Percentiles rank a stretch among this genome's conserved stretches.
Conservation (phyloP, 2,329 filamentous ascomycete genomes). For the Aspergillus neotritici region DNA sequence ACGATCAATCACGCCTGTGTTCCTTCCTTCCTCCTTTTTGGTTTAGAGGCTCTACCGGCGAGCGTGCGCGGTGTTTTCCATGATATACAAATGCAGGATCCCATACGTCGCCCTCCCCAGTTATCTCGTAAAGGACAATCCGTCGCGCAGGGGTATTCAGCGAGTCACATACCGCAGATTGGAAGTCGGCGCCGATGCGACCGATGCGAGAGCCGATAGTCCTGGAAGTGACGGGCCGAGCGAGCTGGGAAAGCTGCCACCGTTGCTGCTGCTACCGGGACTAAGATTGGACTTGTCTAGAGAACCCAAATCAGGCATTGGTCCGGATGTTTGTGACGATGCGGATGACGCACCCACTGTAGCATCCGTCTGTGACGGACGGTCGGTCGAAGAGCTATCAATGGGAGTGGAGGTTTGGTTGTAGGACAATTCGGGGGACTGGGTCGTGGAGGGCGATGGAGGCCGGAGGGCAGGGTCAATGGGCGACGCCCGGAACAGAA, state of each 20-base stretch:
- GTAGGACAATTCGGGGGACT: slow-evolving; percentile 31
- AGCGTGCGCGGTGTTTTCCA: no score
- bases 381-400: slow-evolving; percentile 43
- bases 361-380: slow-evolving; percentile 39
- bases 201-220: slow-evolving; percentile 55
- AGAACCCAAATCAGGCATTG: slow-evolving; percentile 25
- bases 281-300: slow-evolving; percentile 25
- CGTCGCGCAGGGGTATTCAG: no score
- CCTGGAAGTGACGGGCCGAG: slow-evolving; percentile 48
- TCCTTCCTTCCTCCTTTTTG: no score
- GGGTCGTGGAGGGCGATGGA: slow-evolving; percentile 42
- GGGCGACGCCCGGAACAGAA: slow-evolving; percentile 56
- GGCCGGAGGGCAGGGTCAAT: slow-evolving; percentile 46
- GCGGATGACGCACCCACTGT: slow-evolving; percentile 49
- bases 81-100: no score
- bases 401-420: slow-evolving; percentile 42
- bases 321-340: slow-evolving; percentile 45
- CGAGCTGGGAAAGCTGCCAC: slow-evolving; percentile 28
- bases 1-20: slow-evolving; percentile 9
- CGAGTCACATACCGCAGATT: slow-evolving; percentile 45
- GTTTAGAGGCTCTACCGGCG: no score
- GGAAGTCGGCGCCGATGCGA: slow-evolving; percentile 49
- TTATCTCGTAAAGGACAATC: no score
- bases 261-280: slow-evolving; percentile 20
- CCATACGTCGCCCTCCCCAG: no score